Base-by-base conservation (phyloP, 345 rosid species). In the Bruguiera parviflora region DNA sequence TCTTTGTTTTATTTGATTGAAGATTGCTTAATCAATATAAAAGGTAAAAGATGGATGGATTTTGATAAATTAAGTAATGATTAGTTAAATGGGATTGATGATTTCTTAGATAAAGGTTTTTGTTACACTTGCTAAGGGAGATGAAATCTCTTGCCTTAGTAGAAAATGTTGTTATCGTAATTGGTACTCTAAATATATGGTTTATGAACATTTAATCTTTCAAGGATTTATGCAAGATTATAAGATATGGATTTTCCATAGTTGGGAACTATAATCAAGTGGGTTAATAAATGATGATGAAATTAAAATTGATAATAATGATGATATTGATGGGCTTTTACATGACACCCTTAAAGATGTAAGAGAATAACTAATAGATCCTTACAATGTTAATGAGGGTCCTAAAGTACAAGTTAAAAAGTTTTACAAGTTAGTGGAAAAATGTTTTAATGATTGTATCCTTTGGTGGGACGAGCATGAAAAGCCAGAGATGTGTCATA, bases 391-490 rank as follows among this genome's bases (percentile, higher is more conserved):
- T 62, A 15, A 5, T 13, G 18, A 43, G 27, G 64, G 6, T 32
- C 52, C 52, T 37, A 62, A 6, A 20, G 19, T 13, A 6, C 27
- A 62, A 11, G 65, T 10, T 24, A 62, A 20, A 51, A 62, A 24
- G 31, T 62, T 37, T 33, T 62, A 19, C 20, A 62, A 32, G 51
- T 35, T 33, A 24, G 15, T 32, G n/a, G n/a, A n/a, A 0, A 62
- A 8, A 6, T 67, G 64, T 53, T 25, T 15, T 10, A 53, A 73
- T 61, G 27, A 73, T 39, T 67, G 46, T 24, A 24, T 32, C 8
- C 16, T 47, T 0, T 4, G 64, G 6, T 43, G 52, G 70, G 35
- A n/a, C 3, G 49, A 65, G 1, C 3, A 35, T 0, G 16, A 15
- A 39, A 37, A 70, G 1, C 6, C 8, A 2, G 6, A 32, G 8